A percentile compares a stretch with the other conserved stretches of the same genome.
Conservation (phyloP, 179 eudicot genomes). For the Vitellaria paradoxa region DNA sequence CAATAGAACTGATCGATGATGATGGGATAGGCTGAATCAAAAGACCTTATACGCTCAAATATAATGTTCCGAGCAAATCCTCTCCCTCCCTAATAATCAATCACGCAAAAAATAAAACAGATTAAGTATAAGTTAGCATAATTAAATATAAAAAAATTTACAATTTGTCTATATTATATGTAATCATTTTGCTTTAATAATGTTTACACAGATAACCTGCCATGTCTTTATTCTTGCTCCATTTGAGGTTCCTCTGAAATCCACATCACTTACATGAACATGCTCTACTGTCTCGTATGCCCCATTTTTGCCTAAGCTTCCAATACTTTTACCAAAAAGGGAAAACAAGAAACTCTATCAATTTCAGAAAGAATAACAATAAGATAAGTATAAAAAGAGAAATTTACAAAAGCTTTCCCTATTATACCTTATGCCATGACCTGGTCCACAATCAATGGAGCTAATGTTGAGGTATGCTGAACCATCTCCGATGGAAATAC, state of each 20-base stretch:
- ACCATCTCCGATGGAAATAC: slow-evolving; percentile 45
- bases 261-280: slow-evolving; percentile 34
- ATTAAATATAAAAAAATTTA: not conserved
- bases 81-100: slow-evolving; percentile 22
- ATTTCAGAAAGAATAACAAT: not conserved
- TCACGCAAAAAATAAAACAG: not conserved
- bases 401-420: not conserved
- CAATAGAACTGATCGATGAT: slow-evolving; percentile 26
- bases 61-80: slow-evolving; percentile 19
- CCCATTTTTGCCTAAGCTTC: slow-evolving; percentile 52
- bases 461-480: slow-evolving; percentile 27
- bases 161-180: not conserved
- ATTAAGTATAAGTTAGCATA: not conserved
- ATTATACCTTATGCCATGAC: slow-evolving; percentile 62
- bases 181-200: not conserved
- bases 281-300: slow-evolving; percentile 34
- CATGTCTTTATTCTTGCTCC: slow-evolving; percentile 25
- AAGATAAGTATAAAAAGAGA: not conserved
- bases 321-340: slow-evolving; percentile 31
- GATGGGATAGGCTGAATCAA: slow-evolving; percentile 2
- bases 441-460: slow-evolving; percentile 49
- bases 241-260: slow-evolving; percentile 9
- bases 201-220: slow-evolving; percentile 14
- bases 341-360: not conserved
- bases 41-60: slow-evolving; percentile 10